Evolutionary conservation across 2,329 filamentous ascomycete species (phyloP).

Genomic region (Aspergillus ruber): DNA sequence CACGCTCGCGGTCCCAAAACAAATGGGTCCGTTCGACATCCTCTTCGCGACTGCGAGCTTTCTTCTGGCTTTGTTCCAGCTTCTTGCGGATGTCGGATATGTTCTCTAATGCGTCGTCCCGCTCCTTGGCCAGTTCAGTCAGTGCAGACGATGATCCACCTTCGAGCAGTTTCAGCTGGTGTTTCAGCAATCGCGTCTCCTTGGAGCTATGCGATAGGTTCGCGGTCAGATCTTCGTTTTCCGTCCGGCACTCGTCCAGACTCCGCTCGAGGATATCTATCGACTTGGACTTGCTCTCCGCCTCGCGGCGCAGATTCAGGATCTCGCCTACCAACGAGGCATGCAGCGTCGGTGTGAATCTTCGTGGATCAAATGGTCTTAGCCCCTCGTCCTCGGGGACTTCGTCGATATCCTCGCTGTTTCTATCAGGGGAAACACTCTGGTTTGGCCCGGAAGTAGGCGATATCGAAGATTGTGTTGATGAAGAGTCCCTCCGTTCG

Average conservation of each 20-base stretch:
- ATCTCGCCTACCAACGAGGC: slow-evolving; percentile 95
- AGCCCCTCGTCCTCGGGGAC: slow-evolving; percentile 56
- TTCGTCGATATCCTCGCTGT: slow-evolving; percentile 33
- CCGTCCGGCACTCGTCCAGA: slow-evolving; percentile 63
- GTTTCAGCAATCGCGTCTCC: slow-evolving; percentile 73
- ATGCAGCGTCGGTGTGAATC: slow-evolving; percentile 92
- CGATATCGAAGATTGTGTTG: slow-evolving; percentile 54
- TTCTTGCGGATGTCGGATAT: slow-evolving; percentile 67
- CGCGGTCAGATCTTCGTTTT: slow-evolving; percentile 65
- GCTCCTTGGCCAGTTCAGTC: slow-evolving; percentile 73
- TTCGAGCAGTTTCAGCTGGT: slow-evolving; percentile 79
- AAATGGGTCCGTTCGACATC: slow-evolving; percentile 71
- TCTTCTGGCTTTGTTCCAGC: slow-evolving; percentile 72
- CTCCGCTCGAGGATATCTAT: slow-evolving; percentile 78
- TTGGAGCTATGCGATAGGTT: slow-evolving; percentile 60
- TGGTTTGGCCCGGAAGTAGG: slow-evolving; percentile 50
- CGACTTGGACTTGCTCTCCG: slow-evolving; percentile 80
- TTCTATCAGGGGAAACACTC: slow-evolving; percentile 30
- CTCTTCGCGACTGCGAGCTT: slow-evolving; percentile 70
- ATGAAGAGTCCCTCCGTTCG: slow-evolving; percentile 59
- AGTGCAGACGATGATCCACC: slow-evolving; percentile 81
- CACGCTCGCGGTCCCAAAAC: slow-evolving; percentile 77
- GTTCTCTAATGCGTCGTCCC: slow-evolving; percentile 73
- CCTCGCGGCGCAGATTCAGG: slow-evolving; percentile 73
- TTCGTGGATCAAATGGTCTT: slow-evolving; percentile 73